Conservation (phyloP, 768 basidiomycete genomes). For the Nidularia sp. region DNA sequence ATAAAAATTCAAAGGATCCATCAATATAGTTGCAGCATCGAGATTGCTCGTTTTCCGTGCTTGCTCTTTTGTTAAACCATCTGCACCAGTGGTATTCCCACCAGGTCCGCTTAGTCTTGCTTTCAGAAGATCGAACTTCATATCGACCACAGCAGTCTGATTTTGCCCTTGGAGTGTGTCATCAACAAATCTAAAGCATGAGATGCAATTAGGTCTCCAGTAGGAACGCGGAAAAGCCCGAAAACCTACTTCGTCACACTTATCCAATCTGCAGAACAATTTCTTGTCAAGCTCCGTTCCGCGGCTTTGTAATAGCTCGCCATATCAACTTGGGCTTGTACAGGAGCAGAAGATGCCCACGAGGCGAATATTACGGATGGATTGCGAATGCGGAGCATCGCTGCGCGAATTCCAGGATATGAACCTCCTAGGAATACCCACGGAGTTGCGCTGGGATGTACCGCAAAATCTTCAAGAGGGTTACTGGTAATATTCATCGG, state of each 20-base stretch:
- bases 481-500: conserved; percentile 1
- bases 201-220: too few species aligned
- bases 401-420: conserved; percentile 43
- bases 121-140: conserved; percentile 38
- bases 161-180: conserved; percentile 24
- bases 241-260: conserved; percentile 30
- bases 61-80: conserved; percentile 22
- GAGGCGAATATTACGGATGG: conserved; percentile 40
- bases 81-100: conserved; percentile 32
- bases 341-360: conserved; percentile 48
- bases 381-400: conserved; percentile 41
- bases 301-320: conserved; percentile 45
- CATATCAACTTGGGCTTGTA: conserved; percentile 49
- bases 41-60: conserved; percentile 33
- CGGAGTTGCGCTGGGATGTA: conserved; percentile 39
- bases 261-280: conserved; percentile 51
- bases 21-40: conserved; percentile 36
- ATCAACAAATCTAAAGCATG: conserved; percentile 26
- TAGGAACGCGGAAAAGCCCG: not conserved
- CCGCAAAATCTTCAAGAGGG: conserved; percentile 8
- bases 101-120: conserved; percentile 38
- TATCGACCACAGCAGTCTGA: conserved; percentile 24
- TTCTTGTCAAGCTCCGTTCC: conserved; percentile 42
- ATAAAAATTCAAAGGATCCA: conserved; percentile 46
- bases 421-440: conserved; percentile 49